These are phyloP conservation scores for Penicillium sp. DNA, from an alignment of 2,329 filamentous ascomycete species.

Conservation along the genomic window DNA sequence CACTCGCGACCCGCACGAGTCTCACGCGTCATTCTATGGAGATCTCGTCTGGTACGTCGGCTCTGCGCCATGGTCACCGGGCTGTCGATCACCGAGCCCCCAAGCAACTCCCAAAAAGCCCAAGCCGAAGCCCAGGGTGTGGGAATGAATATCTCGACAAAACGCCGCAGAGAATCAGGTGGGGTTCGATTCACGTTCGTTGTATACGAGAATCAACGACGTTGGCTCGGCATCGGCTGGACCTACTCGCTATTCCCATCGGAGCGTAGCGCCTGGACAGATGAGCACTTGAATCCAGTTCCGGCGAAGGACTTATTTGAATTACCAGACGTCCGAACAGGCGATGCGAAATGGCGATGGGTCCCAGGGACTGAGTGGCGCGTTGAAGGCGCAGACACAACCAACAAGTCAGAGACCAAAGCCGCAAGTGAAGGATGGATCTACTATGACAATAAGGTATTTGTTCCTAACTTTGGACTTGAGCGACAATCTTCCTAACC, in stretches of 20 bases:
- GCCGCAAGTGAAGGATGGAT: slow-evolving; percentile 79
- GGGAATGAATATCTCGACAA: slow-evolving; percentile 49
- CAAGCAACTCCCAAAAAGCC: slow-evolving; percentile 28
- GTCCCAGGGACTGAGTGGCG: slow-evolving; percentile 82
- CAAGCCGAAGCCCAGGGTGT: slow-evolving; percentile 47
- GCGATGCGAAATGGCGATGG: slow-evolving; percentile 73
- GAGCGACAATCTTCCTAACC: slow-evolving; percentile 1
- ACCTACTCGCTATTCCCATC: slow-evolving; percentile 88
- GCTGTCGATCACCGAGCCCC: slow-evolving; percentile 60
- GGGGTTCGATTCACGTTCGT: slow-evolving; percentile 96
- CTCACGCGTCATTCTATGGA: slow-evolving; percentile 84
- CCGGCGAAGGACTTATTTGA: slow-evolving; percentile 72
- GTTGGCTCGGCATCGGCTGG: slow-evolving; percentile 95
- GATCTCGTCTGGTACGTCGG: slow-evolving; percentile 72
- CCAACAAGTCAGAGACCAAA: slow-evolving; percentile 41
- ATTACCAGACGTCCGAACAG: slow-evolving; percentile 66
- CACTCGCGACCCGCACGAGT: slow-evolving; percentile 86
- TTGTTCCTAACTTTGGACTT: slow-evolving; percentile 12
- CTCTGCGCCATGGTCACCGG: slow-evolving; percentile 75
- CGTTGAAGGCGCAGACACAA: slow-evolving; percentile 65
- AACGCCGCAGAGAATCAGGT: slow-evolving; percentile 54
- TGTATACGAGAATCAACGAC: slow-evolving; percentile 91
- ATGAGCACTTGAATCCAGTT: slow-evolving; percentile 85
- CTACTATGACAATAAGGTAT: slow-evolving; percentile 95
- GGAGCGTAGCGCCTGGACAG: slow-evolving; percentile 88